Conservation (phyloP, 352 stramenopile species). For the Globisporangium irregulare region DNA sequence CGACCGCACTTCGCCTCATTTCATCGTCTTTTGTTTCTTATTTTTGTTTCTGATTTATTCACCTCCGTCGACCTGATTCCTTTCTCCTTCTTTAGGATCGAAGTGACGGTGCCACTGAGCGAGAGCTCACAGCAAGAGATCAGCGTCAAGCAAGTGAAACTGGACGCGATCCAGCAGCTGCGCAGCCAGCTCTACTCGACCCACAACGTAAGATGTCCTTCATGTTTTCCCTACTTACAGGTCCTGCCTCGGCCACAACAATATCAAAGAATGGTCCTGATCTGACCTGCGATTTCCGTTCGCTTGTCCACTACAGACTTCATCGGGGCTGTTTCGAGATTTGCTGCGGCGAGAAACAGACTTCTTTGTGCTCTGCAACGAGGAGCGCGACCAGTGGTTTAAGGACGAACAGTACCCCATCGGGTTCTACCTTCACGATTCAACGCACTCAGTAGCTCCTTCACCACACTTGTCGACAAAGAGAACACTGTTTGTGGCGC, state of each 20-base stretch:
- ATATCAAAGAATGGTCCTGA: background rate
- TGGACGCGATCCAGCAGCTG: conserved; percentile 54
- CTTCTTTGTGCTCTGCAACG: conserved; percentile 43
- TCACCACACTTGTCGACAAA: conserved; percentile 4
- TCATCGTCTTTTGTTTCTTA: background rate
- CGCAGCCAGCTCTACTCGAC: conserved; percentile 25
- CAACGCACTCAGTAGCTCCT: background rate
- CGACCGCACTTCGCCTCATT: background rate
- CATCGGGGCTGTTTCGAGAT: conserved; percentile 21
- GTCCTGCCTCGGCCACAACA: background rate
- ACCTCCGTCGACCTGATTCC: background rate
- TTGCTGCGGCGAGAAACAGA: conserved; percentile 37
- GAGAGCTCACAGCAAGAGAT: conserved; percentile 32
- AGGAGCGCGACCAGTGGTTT: conserved; percentile 42
- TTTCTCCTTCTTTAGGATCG: conserved; percentile 15
- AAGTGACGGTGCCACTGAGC: conserved; percentile 39
- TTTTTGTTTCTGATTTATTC: background rate
- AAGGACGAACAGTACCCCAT: conserved; percentile 50
- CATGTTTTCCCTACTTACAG: background rate
- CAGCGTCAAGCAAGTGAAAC: conserved; percentile 52
- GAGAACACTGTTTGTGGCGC: conserved; percentile 27
- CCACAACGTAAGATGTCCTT: conserved; percentile 14
- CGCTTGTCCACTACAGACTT: conserved; percentile 3
- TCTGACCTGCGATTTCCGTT: background rate
- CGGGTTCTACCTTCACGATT: conserved; percentile 35